Base-by-base conservation (phyloP, 2,329 filamentous ascomycete species). In the Tolypocladium endophyticum region DNA sequence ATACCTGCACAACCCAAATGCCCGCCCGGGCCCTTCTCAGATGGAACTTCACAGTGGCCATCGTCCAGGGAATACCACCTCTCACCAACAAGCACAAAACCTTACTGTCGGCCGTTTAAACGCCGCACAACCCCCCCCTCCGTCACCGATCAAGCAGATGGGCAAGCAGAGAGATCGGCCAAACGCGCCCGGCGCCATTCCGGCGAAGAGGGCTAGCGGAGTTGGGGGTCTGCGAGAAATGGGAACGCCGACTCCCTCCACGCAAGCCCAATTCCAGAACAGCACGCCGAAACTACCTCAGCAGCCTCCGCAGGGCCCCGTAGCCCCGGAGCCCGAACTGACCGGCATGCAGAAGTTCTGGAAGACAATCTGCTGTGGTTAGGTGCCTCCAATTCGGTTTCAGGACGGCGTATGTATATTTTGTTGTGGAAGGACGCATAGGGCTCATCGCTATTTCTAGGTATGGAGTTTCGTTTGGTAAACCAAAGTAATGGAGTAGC, bases 191-290 rank as follows among this genome's bases (percentile, higher is more conserved):
- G 88, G 84, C 80, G 87, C 83, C 71, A 83, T 87, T 74, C 82
- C 83, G 74, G 81, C 84, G 71, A 89, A 92, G 81, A 86, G 91
- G 78, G 85, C 84, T 76, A 92, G 87, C 82, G 86, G 82, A 79
- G 82, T 81, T 77, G 85, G 85, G 80, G 86, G 83, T 73, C 81
- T 87, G 69, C 82, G 86, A 73, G 90, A 95, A 73, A 85, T 88
- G 74, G 85, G 86, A 70, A 93, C 92, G 65, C 90, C 92, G 67
- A 88, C 92, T 71, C 90, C 89, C 69, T 96, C 91, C 71, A 97
- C 91, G 64, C 90, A 95, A 76, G 93, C 93, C 66, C 93, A 97
- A 73, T 97, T 96, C 81, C 92, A 96, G 79, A 93, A 91, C 82
- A 96, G 91, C 78, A 90, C 89, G 71, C 90, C 91, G 73, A 94